Conservation (phyloP, 495 filamentous ascomycete genomes). For the Penicillium taxi region DNA sequence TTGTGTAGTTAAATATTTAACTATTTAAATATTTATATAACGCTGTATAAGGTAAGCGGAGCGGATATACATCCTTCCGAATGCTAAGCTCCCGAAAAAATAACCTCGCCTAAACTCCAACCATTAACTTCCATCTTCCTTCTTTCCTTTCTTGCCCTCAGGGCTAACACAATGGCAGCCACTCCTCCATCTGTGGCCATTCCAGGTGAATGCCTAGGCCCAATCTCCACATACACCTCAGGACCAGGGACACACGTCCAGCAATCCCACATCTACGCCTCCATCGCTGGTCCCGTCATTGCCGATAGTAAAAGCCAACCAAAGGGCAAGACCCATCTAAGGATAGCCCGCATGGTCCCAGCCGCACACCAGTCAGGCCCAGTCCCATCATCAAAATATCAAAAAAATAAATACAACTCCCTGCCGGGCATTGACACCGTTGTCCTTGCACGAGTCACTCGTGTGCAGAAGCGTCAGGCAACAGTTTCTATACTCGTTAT, state of each 20-base stretch:
- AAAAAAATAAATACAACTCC: constrained; percentile 49
- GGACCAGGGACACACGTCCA: constrained; percentile 80
- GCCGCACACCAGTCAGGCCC: constrained; percentile 1
- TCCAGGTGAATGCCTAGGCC: constrained; percentile 73
- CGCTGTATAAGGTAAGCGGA: no score
- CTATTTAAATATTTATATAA: no score
- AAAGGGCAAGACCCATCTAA: constrained; percentile 47
- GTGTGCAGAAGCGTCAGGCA: constrained; percentile 75
- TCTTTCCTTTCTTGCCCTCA: constrained; percentile 2
- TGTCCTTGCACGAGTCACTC: constrained; percentile 76
- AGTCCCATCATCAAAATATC: constrained; percentile 15
- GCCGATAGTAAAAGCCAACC: constrained; percentile 38
- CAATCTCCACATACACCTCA: constrained; percentile 52
- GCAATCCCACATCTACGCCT: constrained; percentile 62
- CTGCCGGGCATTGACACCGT: constrained; percentile 71
- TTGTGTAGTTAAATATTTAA: no score
- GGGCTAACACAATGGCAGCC: constrained; percentile 23
- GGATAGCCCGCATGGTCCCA: constrained; percentile 35
- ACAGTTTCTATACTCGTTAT: constrained; percentile 75
- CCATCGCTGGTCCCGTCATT: constrained; percentile 54
- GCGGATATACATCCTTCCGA: constrained; percentile 15
- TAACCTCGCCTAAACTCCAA: constrained; percentile 2
- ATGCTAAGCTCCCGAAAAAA: constrained; percentile 12
- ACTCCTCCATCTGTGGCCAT: constrained; percentile 32
- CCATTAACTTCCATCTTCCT: background rate